These are phyloP conservation scores for Amborella trichopoda DNA, from an alignment of 164 flowering plant genomes.

Conservation along the genomic window DNA sequence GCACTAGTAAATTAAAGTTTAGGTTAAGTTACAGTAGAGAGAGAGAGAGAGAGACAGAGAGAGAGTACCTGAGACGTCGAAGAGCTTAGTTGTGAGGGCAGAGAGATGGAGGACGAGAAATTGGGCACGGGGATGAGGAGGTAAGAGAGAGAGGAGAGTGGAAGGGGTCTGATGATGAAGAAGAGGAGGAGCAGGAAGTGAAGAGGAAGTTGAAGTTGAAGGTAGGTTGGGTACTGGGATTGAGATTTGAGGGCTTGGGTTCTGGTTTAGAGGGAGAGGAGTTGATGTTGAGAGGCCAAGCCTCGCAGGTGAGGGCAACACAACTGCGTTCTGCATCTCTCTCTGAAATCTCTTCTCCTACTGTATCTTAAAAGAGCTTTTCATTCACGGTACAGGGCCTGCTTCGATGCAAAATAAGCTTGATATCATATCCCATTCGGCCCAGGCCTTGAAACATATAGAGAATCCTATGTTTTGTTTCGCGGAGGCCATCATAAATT, in stretches of 20 bases:
- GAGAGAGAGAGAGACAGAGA: slow-evolving; percentile 36
- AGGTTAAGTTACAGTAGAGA: too few relatives aligned
- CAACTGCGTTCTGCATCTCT: too few relatives aligned
- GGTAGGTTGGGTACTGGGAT: slow-evolving; percentile 13
- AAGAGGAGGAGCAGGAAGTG: slow-evolving; percentile 31
- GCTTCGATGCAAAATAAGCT: too few relatives aligned
- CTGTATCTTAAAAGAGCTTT: too few relatives aligned
- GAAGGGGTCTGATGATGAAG: slow-evolving; percentile 10
- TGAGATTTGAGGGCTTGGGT: slow-evolving; percentile 30
- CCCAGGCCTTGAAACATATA: too few relatives aligned
- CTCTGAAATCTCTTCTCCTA: too few relatives aligned
- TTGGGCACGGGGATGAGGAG: slow-evolving; percentile 88
- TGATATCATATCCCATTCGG: too few relatives aligned
- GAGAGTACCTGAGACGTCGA: slow-evolving; percentile 74
- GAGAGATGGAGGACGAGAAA: slow-evolving; percentile 78
- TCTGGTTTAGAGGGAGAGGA: slow-evolving; percentile 43
- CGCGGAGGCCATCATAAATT: too few relatives aligned
- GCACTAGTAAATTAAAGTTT: too few relatives aligned
- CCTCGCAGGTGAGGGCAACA: slow-evolving; percentile 84
- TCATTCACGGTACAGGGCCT: too few relatives aligned
- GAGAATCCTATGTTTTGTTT: too few relatives aligned
- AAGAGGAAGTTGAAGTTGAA: slow-evolving; percentile 7
- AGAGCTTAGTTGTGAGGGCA: slow-evolving; percentile 62
- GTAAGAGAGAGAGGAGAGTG: slow-evolving; percentile 73
- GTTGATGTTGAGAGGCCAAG: slow-evolving; percentile 73